Percentiles rank a stretch among this genome's conserved stretches.
phyloP scores from a whole-genome alignment of 2,329 filamentous ascomycete species.

The Aphanoascus verrucosus region DNA sequence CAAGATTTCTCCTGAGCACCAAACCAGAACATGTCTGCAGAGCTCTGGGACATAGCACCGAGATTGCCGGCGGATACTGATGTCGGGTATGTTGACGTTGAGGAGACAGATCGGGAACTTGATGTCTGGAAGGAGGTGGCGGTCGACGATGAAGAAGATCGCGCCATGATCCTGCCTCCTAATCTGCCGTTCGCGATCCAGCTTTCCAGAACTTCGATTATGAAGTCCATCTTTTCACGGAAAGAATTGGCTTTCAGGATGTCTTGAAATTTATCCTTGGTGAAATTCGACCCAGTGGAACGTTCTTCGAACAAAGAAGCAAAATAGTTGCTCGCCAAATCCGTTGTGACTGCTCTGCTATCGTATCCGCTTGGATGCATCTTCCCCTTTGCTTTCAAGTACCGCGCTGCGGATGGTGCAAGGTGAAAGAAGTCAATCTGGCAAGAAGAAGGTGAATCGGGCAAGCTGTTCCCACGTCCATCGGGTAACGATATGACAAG shows the following conservation, averaged over 20 bases:
- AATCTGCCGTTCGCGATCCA: constrained; percentile 32
- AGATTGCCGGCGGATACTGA: constrained; percentile 13
- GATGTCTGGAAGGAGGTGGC: constrained; percentile 1
- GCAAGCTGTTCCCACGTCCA: constrained; percentile 18
- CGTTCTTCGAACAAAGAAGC: constrained; percentile 29
- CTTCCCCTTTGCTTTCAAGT: constrained; percentile 32
- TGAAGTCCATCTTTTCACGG: constrained; percentile 34
- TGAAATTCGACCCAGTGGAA: constrained; percentile 17
- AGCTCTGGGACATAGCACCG: neutral
- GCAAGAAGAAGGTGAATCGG: constrained; percentile 18
- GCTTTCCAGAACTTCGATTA: constrained; percentile 31
- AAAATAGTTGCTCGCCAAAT: constrained; percentile 33
- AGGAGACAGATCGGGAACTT: neutral
- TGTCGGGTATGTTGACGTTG: constrained; percentile 14
- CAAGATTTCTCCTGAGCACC: constrained; percentile 33
- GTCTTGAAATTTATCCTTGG: constrained; percentile 29
- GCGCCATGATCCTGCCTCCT: constrained; percentile 24
- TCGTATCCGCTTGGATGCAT: constrained; percentile 37
- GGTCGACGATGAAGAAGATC: constrained; percentile 1
- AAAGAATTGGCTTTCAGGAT: constrained; percentile 38
- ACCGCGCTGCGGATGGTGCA: constrained; percentile 36
- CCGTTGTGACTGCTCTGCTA: constrained; percentile 33
- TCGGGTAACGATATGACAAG: constrained; percentile 37
- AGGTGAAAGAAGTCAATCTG: constrained; percentile 41
- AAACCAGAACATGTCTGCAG: constrained; percentile 31